Percentiles rank a stretch among this genome's conserved stretches.
phyloP scores from a whole-genome alignment of 2,329 filamentous ascomycete species.

The Ilyonectria mors-panacis region DNA sequence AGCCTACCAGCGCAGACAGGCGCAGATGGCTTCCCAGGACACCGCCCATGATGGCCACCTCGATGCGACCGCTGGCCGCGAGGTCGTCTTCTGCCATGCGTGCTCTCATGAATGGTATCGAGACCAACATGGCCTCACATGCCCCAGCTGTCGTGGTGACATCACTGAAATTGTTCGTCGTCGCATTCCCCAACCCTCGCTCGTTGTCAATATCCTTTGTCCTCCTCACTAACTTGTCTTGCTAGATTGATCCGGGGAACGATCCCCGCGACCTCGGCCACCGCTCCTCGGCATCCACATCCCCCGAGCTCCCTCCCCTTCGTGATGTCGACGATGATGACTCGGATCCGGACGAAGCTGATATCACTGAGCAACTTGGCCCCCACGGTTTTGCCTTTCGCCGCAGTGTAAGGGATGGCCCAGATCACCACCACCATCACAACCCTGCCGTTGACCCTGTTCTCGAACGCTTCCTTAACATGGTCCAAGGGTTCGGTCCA shows the following conservation, averaged over 20 bases:
- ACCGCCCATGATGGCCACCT: constrained; percentile 56
- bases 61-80: constrained; percentile 67
- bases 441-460: constrained; percentile 56
- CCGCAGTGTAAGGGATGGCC: constrained; percentile 52
- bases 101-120: constrained; percentile 88
- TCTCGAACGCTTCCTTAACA: constrained; percentile 60
- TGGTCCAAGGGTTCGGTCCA: constrained; percentile 58
- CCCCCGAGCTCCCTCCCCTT: constrained; percentile 48
- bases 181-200: not conserved
- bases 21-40: constrained; percentile 56
- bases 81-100: constrained; percentile 88
- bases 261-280: constrained; percentile 70
- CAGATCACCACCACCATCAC: constrained; percentile 43
- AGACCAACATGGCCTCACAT: constrained; percentile 77
- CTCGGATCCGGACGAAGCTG: constrained; percentile 72
- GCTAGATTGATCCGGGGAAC: constrained; percentile 67
- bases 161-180: constrained; percentile 86
- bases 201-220: not conserved
- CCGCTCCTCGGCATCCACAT: constrained; percentile 47
- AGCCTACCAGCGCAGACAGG: constrained; percentile 66
- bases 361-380: constrained; percentile 69
- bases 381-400: constrained; percentile 59
- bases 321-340: constrained; percentile 53
- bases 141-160: constrained; percentile 83
- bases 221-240: constrained; percentile 33